Base-by-base conservation (phyloP, 495 filamentous ascomycete species). In the Glarea lozoyensis region DNA sequence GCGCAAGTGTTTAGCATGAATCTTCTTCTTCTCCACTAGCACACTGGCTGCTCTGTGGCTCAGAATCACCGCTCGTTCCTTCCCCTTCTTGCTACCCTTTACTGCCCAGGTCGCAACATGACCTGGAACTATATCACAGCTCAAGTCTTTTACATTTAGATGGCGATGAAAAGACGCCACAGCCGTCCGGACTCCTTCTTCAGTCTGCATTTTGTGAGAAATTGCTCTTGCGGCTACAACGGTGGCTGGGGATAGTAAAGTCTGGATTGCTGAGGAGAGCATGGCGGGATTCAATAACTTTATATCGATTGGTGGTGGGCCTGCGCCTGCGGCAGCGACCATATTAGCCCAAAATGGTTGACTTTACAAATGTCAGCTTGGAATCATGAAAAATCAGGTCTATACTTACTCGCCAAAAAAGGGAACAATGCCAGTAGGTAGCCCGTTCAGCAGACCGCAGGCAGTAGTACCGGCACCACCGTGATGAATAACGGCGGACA, bases 291-390 rank as follows among this genome's bases (percentile, higher is more conserved):
- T 82, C 0, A 90, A 58, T 3, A 67, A 62, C 53, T 83, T 85
- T 60, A 85, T 79, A 0, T 78, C 82, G 12, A 88, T 73, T 1
- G 83, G 78, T 18, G 67, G 58, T 3, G 82, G 75, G 1, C 86
- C 84, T 10, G 82, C 83, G 4, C 73, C 71, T 1, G 75, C 70
- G 20, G 63, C 67, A 0, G 70, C 69, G 0, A 89, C 66, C 73
- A 85, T 86, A 7, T 66, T 59, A 12, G 82, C 85, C 86, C 86
- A 92, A 56, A 89, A 89, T 86, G 83, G 75, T 74, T 16, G 69
- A 69, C 87, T 40, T 35, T 37, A 13, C 2, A 19, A 17, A 11
- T 3, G 4, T 37, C 10, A 15, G 18, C 13, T 10, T 35, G 10
- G 11, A 13, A 19, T 24, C 10, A 18, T 45, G 21, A 48, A 20